phyloP scores from a whole-genome alignment of 78 protist species.

The Diacronema lutheri region DNA sequence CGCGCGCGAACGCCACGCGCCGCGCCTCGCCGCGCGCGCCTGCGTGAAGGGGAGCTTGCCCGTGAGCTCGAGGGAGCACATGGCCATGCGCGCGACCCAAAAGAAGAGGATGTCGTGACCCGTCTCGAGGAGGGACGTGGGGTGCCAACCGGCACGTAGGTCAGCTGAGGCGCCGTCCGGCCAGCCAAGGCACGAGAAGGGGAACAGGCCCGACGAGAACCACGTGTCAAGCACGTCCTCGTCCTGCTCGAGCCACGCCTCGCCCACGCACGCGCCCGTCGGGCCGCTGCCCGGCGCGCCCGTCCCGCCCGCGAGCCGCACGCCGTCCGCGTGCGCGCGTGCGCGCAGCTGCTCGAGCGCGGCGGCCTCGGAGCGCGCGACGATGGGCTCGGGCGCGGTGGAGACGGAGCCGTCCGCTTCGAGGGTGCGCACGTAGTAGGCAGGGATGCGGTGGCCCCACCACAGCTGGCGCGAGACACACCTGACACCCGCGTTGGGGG shows the following conservation, averaged over 20 bases:
- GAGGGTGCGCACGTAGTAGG: slow-evolving; percentile 25
- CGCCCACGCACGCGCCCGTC: no score
- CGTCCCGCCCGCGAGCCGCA: not conserved
- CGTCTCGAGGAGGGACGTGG: slow-evolving; percentile 83
- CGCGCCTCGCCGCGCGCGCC: no score
- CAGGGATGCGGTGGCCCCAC: slow-evolving; percentile 70
- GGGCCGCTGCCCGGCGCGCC: no score
- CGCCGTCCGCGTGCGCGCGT: not conserved
- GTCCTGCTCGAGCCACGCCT: slow-evolving; percentile 72
- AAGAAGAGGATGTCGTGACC: slow-evolving; percentile 93
- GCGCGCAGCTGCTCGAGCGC: slow-evolving; percentile 3
- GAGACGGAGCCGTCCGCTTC: not conserved
- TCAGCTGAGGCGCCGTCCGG: slow-evolving; percentile 8
- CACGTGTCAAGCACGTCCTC: slow-evolving; percentile 96
- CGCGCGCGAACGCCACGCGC: no score
- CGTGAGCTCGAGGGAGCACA: slow-evolving; percentile 66
- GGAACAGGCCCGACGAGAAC: slow-evolving; percentile 86
- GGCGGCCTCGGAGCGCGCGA: slow-evolving; percentile 27
- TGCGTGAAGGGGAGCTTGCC: slow-evolving; percentile 71
- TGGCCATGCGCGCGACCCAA: slow-evolving; percentile 96
- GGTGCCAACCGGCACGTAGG: slow-evolving; percentile 58
- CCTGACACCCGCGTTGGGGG: no score
- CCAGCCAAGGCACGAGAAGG: slow-evolving; percentile 73
- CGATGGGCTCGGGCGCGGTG: not conserved
- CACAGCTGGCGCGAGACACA: slow-evolving; percentile 64